Evolutionary conservation across 2,329 filamentous ascomycete genomes (phyloP).

Genomic region (Hirsutella thompsonii): DNA sequence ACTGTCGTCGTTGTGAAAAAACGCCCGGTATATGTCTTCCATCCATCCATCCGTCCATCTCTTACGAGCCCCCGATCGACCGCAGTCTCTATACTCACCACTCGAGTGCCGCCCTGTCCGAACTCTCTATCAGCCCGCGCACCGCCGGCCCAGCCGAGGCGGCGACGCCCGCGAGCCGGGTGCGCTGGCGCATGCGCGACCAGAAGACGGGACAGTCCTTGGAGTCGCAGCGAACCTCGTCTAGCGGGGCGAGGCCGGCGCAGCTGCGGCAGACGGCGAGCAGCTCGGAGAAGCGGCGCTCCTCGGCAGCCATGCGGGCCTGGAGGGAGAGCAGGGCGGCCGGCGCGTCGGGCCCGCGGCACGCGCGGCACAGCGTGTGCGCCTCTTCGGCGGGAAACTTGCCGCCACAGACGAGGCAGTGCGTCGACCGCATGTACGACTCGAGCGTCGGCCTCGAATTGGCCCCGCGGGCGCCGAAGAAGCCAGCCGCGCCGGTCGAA

Average conservation of each 20-base stretch:
- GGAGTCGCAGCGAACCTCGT: constrained; percentile 78
- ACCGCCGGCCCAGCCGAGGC: constrained; percentile 18
- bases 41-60: no score
- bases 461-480: constrained; percentile 18
- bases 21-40: no score
- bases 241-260: constrained; percentile 56
- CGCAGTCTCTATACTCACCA: no score
- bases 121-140: constrained; percentile 14
- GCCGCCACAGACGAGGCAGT: constrained; percentile 59
- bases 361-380: constrained; percentile 41
- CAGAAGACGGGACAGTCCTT: constrained; percentile 92
- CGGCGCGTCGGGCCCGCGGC: constrained; percentile 38
- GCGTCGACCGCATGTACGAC: constrained; percentile 73
- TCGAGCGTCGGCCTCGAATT: constrained; percentile 64
- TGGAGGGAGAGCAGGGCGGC: constrained; percentile 53
- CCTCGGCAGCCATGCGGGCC: constrained; percentile 45
- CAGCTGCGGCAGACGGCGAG: constrained; percentile 69
- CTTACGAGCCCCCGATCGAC: no score
- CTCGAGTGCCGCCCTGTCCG: constrained; percentile 14
- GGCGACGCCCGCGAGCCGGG: constrained; percentile 29
- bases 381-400: constrained; percentile 14
- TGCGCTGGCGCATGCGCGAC: constrained; percentile 51
- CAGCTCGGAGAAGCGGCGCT: constrained; percentile 51
- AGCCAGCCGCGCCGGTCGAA: no score
- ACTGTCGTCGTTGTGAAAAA: no score